These are phyloP conservation scores for Lentinula boryana DNA, from an alignment of 768 basidiomycete species.

Conservation along the genomic window DNA sequence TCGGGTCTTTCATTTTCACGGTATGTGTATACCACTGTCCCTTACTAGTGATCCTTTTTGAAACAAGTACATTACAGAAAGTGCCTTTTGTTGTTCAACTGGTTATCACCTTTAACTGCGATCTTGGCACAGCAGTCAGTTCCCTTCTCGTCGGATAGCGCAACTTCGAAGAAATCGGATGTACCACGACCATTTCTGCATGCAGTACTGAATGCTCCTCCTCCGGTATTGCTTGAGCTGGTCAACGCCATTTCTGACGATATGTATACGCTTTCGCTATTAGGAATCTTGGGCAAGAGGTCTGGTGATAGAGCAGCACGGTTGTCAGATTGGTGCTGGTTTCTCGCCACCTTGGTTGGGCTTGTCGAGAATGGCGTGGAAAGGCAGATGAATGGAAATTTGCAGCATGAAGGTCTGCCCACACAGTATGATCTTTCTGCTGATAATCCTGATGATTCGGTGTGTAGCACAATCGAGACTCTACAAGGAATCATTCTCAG, in stretches of 20 bases:
- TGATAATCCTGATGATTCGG: constrained; percentile 1
- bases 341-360: constrained; percentile 70
- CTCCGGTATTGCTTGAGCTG: constrained; percentile 76
- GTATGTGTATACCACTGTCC: constrained; percentile 28
- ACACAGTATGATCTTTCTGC: constrained; percentile 1
- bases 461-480: constrained; percentile 62
- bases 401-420: constrained; percentile 55
- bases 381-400: constrained; percentile 57
- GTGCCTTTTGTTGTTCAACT: constrained; percentile 77
- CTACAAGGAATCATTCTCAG: constrained; percentile 68
- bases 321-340: constrained; percentile 86
- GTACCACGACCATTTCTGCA: constrained; percentile 61
- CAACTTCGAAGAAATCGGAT: constrained; percentile 28
- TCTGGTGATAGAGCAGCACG: constrained; percentile 65
- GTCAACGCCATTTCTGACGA: constrained; percentile 74
- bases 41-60: neutral
- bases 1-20: constrained; percentile 72
- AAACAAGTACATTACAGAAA: constrained; percentile 42
- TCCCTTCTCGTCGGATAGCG: constrained; percentile 48
- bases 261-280: constrained; percentile 63
- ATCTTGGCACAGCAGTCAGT: constrained; percentile 67
- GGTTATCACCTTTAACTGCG: constrained; percentile 69
- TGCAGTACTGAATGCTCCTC: constrained; percentile 71
- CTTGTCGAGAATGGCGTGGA: constrained; percentile 83
- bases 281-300: constrained; percentile 63